Evolutionary conservation across 352 stramenopile species (phyloP).

Genomic region (Pythium myriotylum): DNA sequence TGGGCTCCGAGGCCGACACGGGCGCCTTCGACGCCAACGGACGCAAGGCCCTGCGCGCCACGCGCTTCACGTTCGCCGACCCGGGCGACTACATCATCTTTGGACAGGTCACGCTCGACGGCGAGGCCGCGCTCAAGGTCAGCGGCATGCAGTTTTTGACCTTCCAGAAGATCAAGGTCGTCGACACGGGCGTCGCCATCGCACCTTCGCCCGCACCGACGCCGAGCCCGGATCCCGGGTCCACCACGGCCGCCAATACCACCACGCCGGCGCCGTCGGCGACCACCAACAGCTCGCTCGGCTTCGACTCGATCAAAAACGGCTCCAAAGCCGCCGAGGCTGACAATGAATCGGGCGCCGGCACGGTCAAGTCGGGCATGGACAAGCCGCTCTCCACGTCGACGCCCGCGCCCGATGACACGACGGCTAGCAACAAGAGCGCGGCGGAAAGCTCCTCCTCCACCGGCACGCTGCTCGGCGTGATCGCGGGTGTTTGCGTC

Average conservation of each 20-base stretch:
- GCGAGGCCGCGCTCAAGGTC: conserved; percentile 42
- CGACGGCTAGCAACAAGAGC: conserved; percentile 31
- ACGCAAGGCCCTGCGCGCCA: conserved; percentile 47
- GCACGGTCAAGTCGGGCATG: not conserved
- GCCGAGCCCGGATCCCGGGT: not conserved
- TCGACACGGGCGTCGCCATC: conserved; percentile 47
- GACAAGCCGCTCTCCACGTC: not conserved
- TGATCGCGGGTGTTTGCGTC: conserved; percentile 15
- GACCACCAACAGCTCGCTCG: conserved; percentile 4
- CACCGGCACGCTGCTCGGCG: conserved; percentile 17
- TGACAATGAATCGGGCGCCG: no score
- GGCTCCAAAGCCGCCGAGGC: conserved; percentile 5
- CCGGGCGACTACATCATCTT: conserved; percentile 67
- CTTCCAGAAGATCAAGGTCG: conserved; percentile 69
- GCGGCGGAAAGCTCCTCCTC: conserved; percentile 47
- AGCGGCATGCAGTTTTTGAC: conserved; percentile 63
- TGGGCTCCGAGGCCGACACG: conserved; percentile 34
- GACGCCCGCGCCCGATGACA: conserved; percentile 1
- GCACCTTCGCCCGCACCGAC: conserved; percentile 23
- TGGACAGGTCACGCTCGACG: conserved; percentile 60
- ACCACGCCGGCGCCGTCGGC: conserved; percentile 2
- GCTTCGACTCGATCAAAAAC: conserved; percentile 8
- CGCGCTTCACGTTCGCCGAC: conserved; percentile 52
- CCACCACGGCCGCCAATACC: conserved; percentile 9
- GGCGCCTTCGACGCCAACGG: conserved; percentile 51